Percentiles rank a stretch among this genome's conserved stretches.
Conservation (phyloP, 495 filamentous ascomycete species). For the Neurospora sublineolata region DNA sequence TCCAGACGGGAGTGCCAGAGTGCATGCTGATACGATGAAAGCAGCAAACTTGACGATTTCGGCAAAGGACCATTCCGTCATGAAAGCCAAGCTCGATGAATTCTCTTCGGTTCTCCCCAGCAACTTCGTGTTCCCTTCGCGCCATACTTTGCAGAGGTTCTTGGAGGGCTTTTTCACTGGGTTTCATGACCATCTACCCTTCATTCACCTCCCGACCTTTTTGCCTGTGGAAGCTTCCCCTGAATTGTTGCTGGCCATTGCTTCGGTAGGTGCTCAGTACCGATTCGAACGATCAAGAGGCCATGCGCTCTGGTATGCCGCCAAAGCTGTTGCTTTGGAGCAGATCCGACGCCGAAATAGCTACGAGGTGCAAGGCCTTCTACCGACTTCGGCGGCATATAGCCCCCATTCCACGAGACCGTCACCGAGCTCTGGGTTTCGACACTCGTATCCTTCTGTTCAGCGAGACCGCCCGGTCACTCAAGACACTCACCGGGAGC, state of each 20-base stretch:
- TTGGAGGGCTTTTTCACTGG: constrained; percentile 56
- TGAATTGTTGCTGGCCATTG: constrained; percentile 52
- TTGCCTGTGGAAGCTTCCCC: constrained; percentile 40
- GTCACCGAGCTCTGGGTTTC: constrained; percentile 37
- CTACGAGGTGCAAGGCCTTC: constrained; percentile 36
- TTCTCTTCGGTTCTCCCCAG: constrained; percentile 56
- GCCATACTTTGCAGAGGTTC: constrained; percentile 53
- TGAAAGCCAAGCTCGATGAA: constrained; percentile 52
- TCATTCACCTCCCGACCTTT: constrained; percentile 56
- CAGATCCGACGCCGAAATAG: constrained; percentile 43
- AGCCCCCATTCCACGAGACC: constrained; percentile 40
- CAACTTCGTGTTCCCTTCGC: constrained; percentile 52
- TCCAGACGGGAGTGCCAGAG: constrained; percentile 30
- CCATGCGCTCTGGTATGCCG: constrained; percentile 59
- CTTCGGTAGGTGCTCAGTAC: constrained; percentile 56
- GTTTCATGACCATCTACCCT: constrained; percentile 58
- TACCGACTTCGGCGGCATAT: constrained; percentile 38
- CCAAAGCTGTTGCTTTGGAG: constrained; percentile 41
- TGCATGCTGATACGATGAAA: constrained; percentile 31
- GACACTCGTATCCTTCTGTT: constrained; percentile 40
- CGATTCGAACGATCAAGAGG: constrained; percentile 57
- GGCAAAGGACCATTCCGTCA: constrained; percentile 48
- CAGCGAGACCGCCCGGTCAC: constrained; percentile 40
- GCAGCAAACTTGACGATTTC: constrained; percentile 54
- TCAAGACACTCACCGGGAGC: constrained; percentile 40